Evolutionary conservation across 495 filamentous ascomycete species (phyloP).

Genomic region (Aspergillus wentii): DNA sequence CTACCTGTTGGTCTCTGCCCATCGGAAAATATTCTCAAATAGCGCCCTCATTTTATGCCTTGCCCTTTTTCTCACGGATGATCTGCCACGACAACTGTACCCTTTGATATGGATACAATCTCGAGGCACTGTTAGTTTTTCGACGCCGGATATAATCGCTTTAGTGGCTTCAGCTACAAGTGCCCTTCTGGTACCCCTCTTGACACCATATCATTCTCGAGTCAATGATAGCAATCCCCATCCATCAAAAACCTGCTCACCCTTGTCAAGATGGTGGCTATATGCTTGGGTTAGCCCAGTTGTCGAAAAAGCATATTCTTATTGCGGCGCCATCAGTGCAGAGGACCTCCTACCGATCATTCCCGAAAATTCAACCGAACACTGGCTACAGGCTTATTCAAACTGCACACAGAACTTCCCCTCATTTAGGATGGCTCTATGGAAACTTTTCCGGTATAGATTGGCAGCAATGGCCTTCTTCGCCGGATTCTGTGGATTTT

Average conservation of each 20-base stretch:
- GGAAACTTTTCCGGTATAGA: neutral
- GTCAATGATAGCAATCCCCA: neutral
- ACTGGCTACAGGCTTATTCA: neutral
- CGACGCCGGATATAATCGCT: neutral
- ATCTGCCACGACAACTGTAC: neutral
- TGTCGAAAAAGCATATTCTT: neutral
- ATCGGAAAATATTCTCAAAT: neutral
- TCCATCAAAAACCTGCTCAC: neutral
- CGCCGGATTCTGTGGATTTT: neutral
- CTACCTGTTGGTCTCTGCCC: neutral
- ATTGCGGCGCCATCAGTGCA: neutral
- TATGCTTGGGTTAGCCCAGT: constrained; percentile 2
- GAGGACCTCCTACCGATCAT: neutral
- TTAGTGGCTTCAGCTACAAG: neutral
- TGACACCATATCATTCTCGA: neutral
- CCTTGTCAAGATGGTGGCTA: constrained; percentile 1
- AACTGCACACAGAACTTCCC: neutral
- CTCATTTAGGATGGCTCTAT: neutral
- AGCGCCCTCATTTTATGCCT: neutral
- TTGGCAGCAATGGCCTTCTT: neutral
- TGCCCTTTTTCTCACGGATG: neutral
- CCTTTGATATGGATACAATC: neutral
- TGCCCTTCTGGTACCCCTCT: neutral
- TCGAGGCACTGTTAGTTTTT: neutral
- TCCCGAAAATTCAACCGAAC: neutral